These are phyloP conservation scores for Zygosaccharomyces sapae DNA, from an alignment of 1,139 yeast genomes.

Conservation along the genomic window DNA sequence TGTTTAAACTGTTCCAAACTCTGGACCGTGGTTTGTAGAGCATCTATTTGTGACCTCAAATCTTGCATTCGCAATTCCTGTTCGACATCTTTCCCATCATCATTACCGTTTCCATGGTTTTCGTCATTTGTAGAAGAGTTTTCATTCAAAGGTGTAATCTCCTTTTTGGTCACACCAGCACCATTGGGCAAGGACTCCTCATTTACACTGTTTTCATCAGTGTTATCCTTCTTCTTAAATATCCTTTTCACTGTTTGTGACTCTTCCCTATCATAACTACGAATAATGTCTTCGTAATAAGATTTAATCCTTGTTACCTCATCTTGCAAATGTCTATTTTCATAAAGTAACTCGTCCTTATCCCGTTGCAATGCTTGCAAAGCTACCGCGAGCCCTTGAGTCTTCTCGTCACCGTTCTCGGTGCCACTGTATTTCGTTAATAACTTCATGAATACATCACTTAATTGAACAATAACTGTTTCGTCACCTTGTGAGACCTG, in stretches of 20 bases:
- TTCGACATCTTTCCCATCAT: constrained; percentile 10
- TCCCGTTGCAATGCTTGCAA: constrained; percentile 19
- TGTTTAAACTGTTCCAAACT: constrained; percentile 28
- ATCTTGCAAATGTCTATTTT: constrained; percentile 24
- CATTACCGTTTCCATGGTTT: not conserved
- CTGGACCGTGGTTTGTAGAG: constrained; percentile 23
- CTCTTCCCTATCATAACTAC: constrained; percentile 33
- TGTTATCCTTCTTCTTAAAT: constrained; percentile 35
- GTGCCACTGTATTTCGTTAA: constrained; percentile 19
- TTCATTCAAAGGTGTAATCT: not conserved
- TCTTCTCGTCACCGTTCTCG: constrained; percentile 8
- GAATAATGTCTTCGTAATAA: constrained; percentile 29
- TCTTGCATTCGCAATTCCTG: constrained; percentile 26
- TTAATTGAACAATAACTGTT: constrained; percentile 21
- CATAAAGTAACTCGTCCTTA: constrained; percentile 20
- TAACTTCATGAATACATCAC: constrained; percentile 25
- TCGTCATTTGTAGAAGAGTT: not conserved
- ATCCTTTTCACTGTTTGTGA: constrained; percentile 35
- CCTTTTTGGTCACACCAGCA: not conserved
- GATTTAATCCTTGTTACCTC: constrained; percentile 25
- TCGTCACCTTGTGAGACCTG: constrained; percentile 28
- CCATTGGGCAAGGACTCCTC: constrained; percentile 2
- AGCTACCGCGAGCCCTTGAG: constrained; percentile 18
- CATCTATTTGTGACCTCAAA: constrained; percentile 34
- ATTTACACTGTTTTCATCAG: constrained; percentile 32